These are phyloP conservation scores for Coriolopsis trogii DNA, from an alignment of 1,284 basidiomycete species.

Conservation along the genomic window DNA sequence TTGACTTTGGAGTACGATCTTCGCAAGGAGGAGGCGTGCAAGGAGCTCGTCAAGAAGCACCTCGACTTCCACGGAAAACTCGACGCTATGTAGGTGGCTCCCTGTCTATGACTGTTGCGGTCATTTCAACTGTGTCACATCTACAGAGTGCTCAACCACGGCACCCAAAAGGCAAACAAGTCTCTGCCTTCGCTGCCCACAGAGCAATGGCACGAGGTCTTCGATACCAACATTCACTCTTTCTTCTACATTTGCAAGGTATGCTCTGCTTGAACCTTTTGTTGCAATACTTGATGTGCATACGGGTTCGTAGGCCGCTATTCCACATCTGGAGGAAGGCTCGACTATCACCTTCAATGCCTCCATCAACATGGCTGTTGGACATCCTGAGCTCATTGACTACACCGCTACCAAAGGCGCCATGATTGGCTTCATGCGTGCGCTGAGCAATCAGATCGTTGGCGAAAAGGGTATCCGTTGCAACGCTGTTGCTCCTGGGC, in stretches of 20 bases:
- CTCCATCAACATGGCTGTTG: slow-evolving; percentile 52
- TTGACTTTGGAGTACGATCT: slow-evolving; percentile 46
- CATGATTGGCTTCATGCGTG: slow-evolving; percentile 48
- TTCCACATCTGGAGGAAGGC: slow-evolving; percentile 45
- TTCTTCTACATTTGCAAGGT: slow-evolving; percentile 58
- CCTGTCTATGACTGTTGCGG: not conserved
- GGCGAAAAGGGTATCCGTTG: slow-evolving; percentile 53
- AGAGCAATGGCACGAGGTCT: slow-evolving; percentile 56
- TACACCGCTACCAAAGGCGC: slow-evolving; percentile 62
- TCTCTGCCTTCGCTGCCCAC: slow-evolving; percentile 46
- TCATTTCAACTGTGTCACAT: not conserved
- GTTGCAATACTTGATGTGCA: slow-evolving; percentile 37
- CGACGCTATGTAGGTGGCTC: slow-evolving; percentile 44
- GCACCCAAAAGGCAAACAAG: slow-evolving; percentile 50
- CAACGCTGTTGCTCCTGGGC: slow-evolving; percentile 53
- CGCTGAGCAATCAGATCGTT: slow-evolving; percentile 55
- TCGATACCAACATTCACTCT: slow-evolving; percentile 52
- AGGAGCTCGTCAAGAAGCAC: slow-evolving; percentile 46
- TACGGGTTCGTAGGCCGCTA: slow-evolving; percentile 27
- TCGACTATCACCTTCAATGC: slow-evolving; percentile 54
- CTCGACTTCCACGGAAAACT: slow-evolving; percentile 44
- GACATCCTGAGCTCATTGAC: slow-evolving; percentile 56
- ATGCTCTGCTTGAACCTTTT: slow-evolving; percentile 35
- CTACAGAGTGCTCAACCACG: slow-evolving; percentile 52
- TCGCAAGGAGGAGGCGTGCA: slow-evolving; percentile 45